Base-by-base conservation (phyloP, 768 basidiomycete genomes). In the Agaricus sinodeliciosus region DNA sequence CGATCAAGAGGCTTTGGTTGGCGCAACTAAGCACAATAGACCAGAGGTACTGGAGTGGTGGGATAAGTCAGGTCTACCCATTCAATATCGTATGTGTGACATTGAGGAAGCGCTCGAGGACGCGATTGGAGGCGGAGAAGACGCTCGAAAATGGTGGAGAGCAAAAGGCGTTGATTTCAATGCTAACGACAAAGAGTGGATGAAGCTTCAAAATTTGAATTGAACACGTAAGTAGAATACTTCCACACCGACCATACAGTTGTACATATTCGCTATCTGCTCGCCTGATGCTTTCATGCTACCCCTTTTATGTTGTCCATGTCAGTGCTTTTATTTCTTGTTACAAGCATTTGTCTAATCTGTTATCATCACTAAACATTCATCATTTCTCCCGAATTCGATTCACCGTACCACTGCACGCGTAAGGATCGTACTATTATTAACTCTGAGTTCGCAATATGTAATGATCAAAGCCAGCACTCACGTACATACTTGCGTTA, bases 31-130 rank as follows among this genome's bases (percentile, higher is more conserved):
- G 59, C 83, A 90, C 65, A 89, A 91, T 58, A 77, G 86, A 37
- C 84, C 85, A 22, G 85, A 87, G 58, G 86, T 91, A 27, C 69
- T 94, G 19, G 84, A 90, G 56, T 94, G 91, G 91, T 94, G 92
- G 92, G 79, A 88, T 57, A 79, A 78, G 61, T 85, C 80, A 39
- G 85, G 85, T 6, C 71, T 93, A 46, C 77, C 86, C 3, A 81
- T 93, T 53, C 87, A 88, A 60, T 94, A 91, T 67, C 80, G 92
- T 49, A 83, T 91, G 78, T 93, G 91, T 63, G 91, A 94, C 65
- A 83, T 94, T 46, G 91, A 94, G 63, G 91, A 93, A 71, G 91
- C 91, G 3, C 66, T 94, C 59, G 91, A 93, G 64, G 91, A 94
- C 58, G 85, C 87, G 0, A 86, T 90, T 47, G 84, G 85, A 7